Conservation (phyloP, 768 basidiomycete genomes). For the Naganishia onofrii region DNA sequence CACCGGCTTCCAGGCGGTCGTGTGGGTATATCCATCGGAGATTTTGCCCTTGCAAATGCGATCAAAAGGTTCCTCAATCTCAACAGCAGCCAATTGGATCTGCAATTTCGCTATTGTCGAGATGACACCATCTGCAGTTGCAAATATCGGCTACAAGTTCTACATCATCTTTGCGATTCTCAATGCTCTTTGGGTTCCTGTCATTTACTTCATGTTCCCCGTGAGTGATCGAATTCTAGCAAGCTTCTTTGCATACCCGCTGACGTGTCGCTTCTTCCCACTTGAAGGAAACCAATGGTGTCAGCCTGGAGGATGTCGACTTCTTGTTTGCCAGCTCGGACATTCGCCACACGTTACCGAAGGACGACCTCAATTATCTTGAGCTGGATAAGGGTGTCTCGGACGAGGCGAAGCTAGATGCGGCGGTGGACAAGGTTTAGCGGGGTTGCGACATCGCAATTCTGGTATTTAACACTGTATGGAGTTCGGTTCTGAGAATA, state of each 20-base stretch:
- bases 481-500: too few species aligned
- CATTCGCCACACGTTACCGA: not conserved
- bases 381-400: not conserved
- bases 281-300: not conserved
- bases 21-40: slow-evolving; percentile 31
- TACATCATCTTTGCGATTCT: slow-evolving; percentile 35
- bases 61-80: slow-evolving; percentile 29
- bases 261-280: not conserved
- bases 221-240: not conserved
- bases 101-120: slow-evolving; percentile 29
- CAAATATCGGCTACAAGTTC: slow-evolving; percentile 27
- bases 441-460: too few species aligned
- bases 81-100: slow-evolving; percentile 32
- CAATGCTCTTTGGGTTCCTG: slow-evolving; percentile 31
- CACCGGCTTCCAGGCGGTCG: slow-evolving; percentile 31
- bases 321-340: not conserved
- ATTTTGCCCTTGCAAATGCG: slow-evolving; percentile 21
- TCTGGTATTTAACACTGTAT: too few species aligned
- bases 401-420: not conserved
- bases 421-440: not conserved
- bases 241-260: not conserved
- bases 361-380: not conserved
- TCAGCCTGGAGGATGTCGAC: slow-evolving; percentile 14
- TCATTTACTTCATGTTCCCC: slow-evolving; percentile 30
- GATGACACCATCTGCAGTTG: slow-evolving; percentile 28